Base-by-base conservation (phyloP, 176 grass and related monocot species). In the Poa annua region DNA sequence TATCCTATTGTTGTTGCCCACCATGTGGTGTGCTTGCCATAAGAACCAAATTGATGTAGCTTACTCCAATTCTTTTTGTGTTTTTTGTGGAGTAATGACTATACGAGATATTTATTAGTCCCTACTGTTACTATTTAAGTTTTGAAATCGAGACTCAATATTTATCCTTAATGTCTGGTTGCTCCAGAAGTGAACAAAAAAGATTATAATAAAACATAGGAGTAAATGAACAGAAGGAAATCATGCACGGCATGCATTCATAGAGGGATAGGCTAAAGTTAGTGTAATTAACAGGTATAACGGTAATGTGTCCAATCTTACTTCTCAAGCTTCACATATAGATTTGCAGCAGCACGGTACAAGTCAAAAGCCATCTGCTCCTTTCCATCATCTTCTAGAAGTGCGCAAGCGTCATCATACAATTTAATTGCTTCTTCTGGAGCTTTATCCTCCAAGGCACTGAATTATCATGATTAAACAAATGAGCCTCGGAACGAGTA, bases 291-390 rank as follows among this genome's bases (percentile, higher is more conserved):
- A 19, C 44, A 88, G 0, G 26, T n/a, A 71, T n/a, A 16, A 71
- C 77, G 64, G 19, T 42, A 35, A 53, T 70, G 20, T 68, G 16
- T 21, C 20, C 26, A 55, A 71, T 80, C 77, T 90, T 87, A 95
- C 93, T 87, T 92, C 81, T 95, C 93, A 67, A 92, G 90, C 84
- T 93, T 96, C 52, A 96, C 39, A 66, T 94, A 94, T 49, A 94
- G 80, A 86, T 76, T 86, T 57, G 91, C 89, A 4, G 86, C 86
- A 81, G 91, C 80, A 60, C 91, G 96, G 55, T 96, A 99, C 75
- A 99, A 89, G 54, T 99, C 96, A 81, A 99, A 99, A 76, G 93
- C 91, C 96, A 99, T 99, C 77, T 96, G 93, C 64, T 99, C 91
- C 81, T 96, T 99, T 45, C 91, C 93, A 90, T 99, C 96, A 29